These are phyloP conservation scores for Mimosa pudica DNA, from an alignment of 306 rosid genomes.

Conservation along the genomic window DNA sequence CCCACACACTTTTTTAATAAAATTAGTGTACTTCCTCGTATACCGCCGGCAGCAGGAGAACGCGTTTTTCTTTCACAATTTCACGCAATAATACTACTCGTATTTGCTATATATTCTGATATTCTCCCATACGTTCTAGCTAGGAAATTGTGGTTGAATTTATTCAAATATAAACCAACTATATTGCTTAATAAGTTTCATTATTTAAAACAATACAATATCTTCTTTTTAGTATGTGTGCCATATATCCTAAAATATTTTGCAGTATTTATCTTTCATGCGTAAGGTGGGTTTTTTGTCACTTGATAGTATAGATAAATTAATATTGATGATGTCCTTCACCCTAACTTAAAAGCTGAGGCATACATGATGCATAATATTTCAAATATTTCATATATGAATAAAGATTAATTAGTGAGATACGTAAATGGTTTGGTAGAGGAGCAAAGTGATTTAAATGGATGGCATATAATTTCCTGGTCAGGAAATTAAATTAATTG, in stretches of 20 bases:
- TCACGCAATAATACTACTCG: neutral
- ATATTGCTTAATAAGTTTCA: too few relatives aligned
- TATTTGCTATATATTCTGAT: too few relatives aligned
- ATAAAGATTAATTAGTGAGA: neutral
- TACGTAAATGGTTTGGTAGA: neutral
- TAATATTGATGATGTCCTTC: neutral
- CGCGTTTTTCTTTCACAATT: neutral
- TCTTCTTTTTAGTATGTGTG: too few relatives aligned
- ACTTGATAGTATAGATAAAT: neutral
- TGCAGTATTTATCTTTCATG: too few relatives aligned
- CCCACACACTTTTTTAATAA: too few relatives aligned
- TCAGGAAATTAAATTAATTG: neutral
- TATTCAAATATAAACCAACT: neutral
- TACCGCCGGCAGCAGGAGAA: neutral
- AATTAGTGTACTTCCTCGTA: neutral
- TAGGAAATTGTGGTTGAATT: neutral
- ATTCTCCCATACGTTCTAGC: neutral
- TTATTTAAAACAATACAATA: too few relatives aligned
- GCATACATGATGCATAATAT: neutral
- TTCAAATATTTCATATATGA: neutral
- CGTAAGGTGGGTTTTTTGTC: neutral
- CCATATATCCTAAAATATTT: too few relatives aligned
- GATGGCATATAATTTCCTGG: neutral
- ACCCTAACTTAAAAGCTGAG: slow-evolving; percentile 1
- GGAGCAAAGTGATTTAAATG: neutral